Evolutionary conservation across 495 filamentous ascomycete genomes (phyloP), one percentile per base, ranked within the genome.

Genomic region (Neurospora tetraspora): DNA sequence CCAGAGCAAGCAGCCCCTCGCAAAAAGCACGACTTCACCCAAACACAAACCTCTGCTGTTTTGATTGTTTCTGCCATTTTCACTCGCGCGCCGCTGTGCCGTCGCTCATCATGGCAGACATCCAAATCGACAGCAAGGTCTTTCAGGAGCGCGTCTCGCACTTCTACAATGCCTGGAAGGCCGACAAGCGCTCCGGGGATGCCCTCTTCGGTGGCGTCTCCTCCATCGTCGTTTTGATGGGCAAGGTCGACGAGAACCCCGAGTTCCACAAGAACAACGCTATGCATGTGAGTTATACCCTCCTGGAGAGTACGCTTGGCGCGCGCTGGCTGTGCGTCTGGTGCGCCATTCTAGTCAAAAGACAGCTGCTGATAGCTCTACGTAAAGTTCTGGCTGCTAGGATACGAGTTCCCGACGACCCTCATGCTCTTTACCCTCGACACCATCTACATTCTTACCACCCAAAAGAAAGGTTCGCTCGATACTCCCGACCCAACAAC

Each of bases 351-450:
- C 53, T 34, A 34, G 23, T 34, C 53, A 34, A 65, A 34, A 18
- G 53, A 78, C 47, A 71, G 34, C 14, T 74, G 70, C 77, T 83
- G 70, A 80, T 69, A 42, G 39, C 34, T 72, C 5, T 74, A 65
- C 53, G 23, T 65, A 47, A 83, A 99, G 94, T 97, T 98, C 83
- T 99, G 96, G 96, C 87, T 99, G 69, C 88, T 99, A 73, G 96
- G 96, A 75, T 99, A 98, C 86, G 96, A 99, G 79, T 99, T 99
- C 77, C 96, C 96, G 59, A 93, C 96, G 16, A 98, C 96, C 0
- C 86, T 98, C 47, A 91, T 99, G 82, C 86, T 99, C 61, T 87
- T 98, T 76, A 98, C 96, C 11, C 88, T 89, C 69, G 96, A 98
- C 71, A 87, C 88, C 70, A 83, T 98, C 74, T 95, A 94, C 80